phyloP scores from a whole-genome alignment of 257 asterid genomes.

The Solanum virginianum region DNA sequence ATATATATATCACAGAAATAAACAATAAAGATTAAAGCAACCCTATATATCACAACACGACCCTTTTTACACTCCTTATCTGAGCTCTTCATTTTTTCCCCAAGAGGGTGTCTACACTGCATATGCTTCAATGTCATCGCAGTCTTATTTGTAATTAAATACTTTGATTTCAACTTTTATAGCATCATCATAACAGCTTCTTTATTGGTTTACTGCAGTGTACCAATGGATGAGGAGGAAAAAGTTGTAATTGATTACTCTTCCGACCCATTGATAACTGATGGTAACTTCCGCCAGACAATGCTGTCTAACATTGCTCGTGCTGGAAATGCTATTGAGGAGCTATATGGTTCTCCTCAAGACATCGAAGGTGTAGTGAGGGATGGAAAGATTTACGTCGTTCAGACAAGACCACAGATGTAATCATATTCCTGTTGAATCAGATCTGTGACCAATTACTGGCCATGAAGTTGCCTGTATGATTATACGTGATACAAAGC shows the following conservation, averaged over 20 bases:
- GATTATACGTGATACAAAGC: neutral
- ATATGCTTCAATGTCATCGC: neutral
- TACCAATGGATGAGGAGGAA: slow-evolving; percentile 94
- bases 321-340: slow-evolving; percentile 86
- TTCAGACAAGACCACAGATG: slow-evolving; percentile 97
- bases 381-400: slow-evolving; percentile 83
- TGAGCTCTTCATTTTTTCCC: neutral
- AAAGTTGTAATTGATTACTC: slow-evolving; percentile 74
- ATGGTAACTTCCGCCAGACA: slow-evolving; percentile 45
- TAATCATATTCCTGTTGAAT: slow-evolving; percentile 12
- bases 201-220: slow-evolving; percentile 37
- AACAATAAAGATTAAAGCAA: neutral
- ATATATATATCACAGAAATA: neutral
- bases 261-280: slow-evolving; percentile 54
- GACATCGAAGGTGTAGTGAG: slow-evolving; percentile 92
- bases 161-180: neutral
- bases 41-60: neutral
- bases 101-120: neutral
- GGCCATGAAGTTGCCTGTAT: neutral
- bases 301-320: slow-evolving; percentile 68
- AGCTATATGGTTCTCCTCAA: slow-evolving; percentile 78
- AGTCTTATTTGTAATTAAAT: neutral
- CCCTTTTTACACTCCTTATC: neutral
- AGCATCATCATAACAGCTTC: neutral
- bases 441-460: neutral